Base-by-base conservation (phyloP, 2,329 filamentous ascomycete genomes). In the Pyrenochaeta sp. region DNA sequence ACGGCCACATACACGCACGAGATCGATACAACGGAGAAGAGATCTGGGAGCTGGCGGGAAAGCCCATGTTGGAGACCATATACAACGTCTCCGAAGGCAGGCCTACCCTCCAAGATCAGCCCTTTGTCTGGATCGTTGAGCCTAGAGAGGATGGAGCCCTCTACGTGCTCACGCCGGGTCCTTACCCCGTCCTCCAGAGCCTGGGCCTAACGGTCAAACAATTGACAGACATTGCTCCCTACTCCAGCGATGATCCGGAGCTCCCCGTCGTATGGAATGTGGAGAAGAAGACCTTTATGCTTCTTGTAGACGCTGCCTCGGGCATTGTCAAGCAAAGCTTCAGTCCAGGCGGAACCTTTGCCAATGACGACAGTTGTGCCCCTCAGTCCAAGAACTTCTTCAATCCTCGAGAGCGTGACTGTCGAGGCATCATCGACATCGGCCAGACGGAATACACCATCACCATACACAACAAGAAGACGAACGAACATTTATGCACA, bases 91-190 rank as follows among this genome's bases (percentile, higher is more conserved):
- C 73, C 36, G 68, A 71, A 19, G 66, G 61, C 60, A 54, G 61
- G 44, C 52, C 54, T 51, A 68, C 61, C 54, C 65, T 71, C 27
- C 80, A 84, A 34, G 88, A 95, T 66, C 92, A 96, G 71, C 91
- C 96, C 71, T 95, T 93, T 70, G 83, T 97, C 46, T 99, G 95
- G 92, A 93, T 96, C 54, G 91, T 99, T 52, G 95, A 98, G 78
- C 95, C 95, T 13, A 94, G 86, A 65, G 88, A 90, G 65, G 91
- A 97, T 75, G 95, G 95, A 3, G 89, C 87, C 68, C 85, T 99
- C 40, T 98, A 95, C 73, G 86, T 96, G 50, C 95, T 95, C 83
- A 87, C 89, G 25, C 92, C 93, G 1, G 88, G 87, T 70, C 83
- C 62, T 77, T 84, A 68, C 74, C 83, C 61, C 34, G 85, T 88